Conservation (phyloP, 2,329 filamentous ascomycete species). For the Fusarium sp. region DNA sequence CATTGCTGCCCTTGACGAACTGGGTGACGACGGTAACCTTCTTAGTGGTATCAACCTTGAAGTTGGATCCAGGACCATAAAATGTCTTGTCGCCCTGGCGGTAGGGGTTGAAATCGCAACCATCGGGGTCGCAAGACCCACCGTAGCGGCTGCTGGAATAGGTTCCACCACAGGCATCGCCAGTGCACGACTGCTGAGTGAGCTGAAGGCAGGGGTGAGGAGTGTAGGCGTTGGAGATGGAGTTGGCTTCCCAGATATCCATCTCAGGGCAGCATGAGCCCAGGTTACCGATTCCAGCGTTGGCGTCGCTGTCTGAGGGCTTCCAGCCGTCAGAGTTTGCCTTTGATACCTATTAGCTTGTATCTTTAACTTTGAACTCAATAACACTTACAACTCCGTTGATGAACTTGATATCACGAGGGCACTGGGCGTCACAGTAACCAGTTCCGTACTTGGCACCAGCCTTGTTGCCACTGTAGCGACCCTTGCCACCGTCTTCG, state of each 20-base stretch:
- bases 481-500: constrained; percentile 67
- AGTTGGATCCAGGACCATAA: constrained; percentile 69
- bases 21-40: constrained; percentile 78
- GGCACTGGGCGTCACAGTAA: constrained; percentile 67
- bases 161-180: constrained; percentile 67
- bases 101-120: constrained; percentile 80
- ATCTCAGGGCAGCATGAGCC: constrained; percentile 76
- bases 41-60: constrained; percentile 71
- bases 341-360: constrained; percentile 54
- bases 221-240: constrained; percentile 74
- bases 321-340: constrained; percentile 69
- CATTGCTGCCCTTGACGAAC: constrained; percentile 66
- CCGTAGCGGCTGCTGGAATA: constrained; percentile 69
- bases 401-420: constrained; percentile 72
- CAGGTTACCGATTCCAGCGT: constrained; percentile 66
- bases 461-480: constrained; percentile 66
- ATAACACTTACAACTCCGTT: constrained; percentile 61
- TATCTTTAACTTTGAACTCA: constrained; percentile 3
- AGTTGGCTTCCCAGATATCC: constrained; percentile 77
- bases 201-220: constrained; percentile 73
- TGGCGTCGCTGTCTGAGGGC: constrained; percentile 67
- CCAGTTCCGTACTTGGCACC: constrained; percentile 74
- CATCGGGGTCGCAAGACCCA: constrained; percentile 77
- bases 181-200: constrained; percentile 66
- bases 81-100: constrained; percentile 75